Conservation (phyloP, 305 asterid species). For the Salvia sclarea region DNA sequence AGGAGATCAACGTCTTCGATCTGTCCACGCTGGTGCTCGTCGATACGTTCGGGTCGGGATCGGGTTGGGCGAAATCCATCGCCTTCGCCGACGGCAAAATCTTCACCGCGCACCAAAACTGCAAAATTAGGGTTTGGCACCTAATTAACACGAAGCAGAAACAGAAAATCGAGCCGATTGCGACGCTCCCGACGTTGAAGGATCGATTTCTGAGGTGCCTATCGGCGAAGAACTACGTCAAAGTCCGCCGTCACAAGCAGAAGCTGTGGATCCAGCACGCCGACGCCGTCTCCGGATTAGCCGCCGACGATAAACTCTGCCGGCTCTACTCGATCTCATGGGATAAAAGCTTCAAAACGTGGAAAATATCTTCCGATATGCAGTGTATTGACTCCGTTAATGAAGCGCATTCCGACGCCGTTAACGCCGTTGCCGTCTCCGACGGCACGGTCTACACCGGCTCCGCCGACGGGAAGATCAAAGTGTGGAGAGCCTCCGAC, state of each 20-base stretch:
- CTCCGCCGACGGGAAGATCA: constrained; percentile 58
- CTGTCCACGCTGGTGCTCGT: constrained; percentile 24
- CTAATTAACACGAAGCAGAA: not conserved
- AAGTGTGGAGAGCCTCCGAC: constrained; percentile 42
- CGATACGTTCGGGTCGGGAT: constrained; percentile 48
- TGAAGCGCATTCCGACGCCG: constrained; percentile 65
- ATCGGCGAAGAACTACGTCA: constrained; percentile 51
- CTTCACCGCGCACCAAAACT: constrained; percentile 71
- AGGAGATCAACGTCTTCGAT: constrained; percentile 47
- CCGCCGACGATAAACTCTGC: constrained; percentile 29
- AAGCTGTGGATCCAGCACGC: constrained; percentile 64
- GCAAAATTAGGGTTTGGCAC: constrained; percentile 67
- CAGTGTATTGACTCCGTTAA: constrained; percentile 46
- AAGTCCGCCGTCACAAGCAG: constrained; percentile 53
- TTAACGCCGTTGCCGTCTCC: constrained; percentile 46
- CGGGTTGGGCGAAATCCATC: constrained; percentile 56
- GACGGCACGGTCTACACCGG: constrained; percentile 51
- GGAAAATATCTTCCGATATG: constrained; percentile 47
- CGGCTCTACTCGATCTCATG: constrained; percentile 60
- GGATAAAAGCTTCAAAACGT: constrained; percentile 60
- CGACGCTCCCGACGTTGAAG: constrained; percentile 61
- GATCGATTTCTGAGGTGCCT: constrained; percentile 45
- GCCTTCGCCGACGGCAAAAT: constrained; percentile 37
- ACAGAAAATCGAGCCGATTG: constrained; percentile 41
- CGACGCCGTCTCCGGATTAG: constrained; percentile 60